Conservation (phyloP, 164 flowering plant genomes). For the Piper betle region DNA sequence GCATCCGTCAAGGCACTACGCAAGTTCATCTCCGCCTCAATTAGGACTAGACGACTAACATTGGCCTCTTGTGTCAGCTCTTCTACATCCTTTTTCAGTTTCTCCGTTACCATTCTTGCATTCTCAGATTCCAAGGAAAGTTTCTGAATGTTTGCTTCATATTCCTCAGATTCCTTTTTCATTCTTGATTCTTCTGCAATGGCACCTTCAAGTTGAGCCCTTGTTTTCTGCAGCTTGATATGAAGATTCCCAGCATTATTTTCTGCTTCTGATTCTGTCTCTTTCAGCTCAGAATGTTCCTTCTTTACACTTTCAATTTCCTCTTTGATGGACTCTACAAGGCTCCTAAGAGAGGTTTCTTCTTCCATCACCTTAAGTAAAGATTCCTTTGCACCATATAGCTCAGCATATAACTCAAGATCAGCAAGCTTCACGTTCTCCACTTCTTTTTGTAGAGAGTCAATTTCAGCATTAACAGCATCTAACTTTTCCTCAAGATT, state of each 20-base stretch:
- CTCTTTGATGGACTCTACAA: conserved; percentile 56
- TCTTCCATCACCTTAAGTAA: conserved; percentile 74
- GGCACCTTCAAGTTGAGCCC: conserved; percentile 63
- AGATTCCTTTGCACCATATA: conserved; percentile 69
- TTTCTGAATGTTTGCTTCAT: conserved; percentile 47
- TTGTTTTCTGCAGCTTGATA: conserved; percentile 52
- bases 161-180: conserved; percentile 54
- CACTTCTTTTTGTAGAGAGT: conserved; percentile 36
- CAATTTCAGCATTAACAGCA: conserved; percentile 38
- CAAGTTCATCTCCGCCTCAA: conserved; percentile 54
- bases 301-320: conserved; percentile 67
- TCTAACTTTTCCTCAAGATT: conserved; percentile 43
- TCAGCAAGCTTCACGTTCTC: conserved; percentile 49
- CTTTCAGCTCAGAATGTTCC: conserved; percentile 60
- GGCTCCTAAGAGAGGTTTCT: conserved; percentile 38
- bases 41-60: conserved; percentile 27
- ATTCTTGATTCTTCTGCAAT: conserved; percentile 41
- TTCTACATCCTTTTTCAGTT: conserved; percentile 46
- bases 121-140: conserved; percentile 45
- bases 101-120: conserved; percentile 51
- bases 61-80: conserved; percentile 55
- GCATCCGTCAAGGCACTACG: conserved; percentile 51
- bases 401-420: conserved; percentile 55
- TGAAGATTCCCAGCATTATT: conserved; percentile 61
- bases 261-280: conserved; percentile 76